Evolutionary conservation across 179 eudicot species (phyloP), one percentile per base, ranked within the genome.

Genomic region (Actinidia polygama): DNA sequence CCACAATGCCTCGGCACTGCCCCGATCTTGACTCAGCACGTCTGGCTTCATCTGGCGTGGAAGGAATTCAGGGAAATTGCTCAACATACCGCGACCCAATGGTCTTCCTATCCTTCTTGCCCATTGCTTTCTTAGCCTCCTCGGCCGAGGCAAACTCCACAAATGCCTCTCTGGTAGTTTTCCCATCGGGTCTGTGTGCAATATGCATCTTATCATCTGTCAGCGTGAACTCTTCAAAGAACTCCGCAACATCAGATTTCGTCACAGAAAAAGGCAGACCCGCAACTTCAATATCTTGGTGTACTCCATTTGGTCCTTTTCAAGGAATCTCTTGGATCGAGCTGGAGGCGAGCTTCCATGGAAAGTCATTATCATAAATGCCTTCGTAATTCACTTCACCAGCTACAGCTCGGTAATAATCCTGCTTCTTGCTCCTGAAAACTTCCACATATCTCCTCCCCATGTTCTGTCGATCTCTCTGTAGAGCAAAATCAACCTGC

Each of bases 401-500:
- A 64, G 98, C 98, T 6, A 95, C 93, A 80, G 98, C 98, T 76
- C 84, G 66, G 86, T 95, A 95, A 78, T 95, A 95, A 54, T 95
- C 98, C 81, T 86, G 88, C 85, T 92, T 95, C 82, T 86, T 94
- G 91, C 98, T 91, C 85, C 90, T 84, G 85, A 95, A 94, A 70
- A 95, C 98, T 80, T 95, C 98, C 44, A 95, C 94, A 69, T 95
- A 95, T 85, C 98, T 90, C 54, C 94, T 90, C 16, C 98, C 98
- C 90, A 95, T 91, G 87, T 90, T 92, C 79, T 94, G 96, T 24
- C 92, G 82, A 68, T 95, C 91, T 79, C 91, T 87, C 78, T 91
- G 92, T n/a, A 94, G 85, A 24, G 98, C 95, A 40, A 89, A 85
- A 54, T 92, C 95, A 76, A 92, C 91, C 62, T 94, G 98, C n/a